Base-by-base conservation (phyloP, 2,329 filamentous ascomycete genomes). In the Dissoconium aciculare region DNA sequence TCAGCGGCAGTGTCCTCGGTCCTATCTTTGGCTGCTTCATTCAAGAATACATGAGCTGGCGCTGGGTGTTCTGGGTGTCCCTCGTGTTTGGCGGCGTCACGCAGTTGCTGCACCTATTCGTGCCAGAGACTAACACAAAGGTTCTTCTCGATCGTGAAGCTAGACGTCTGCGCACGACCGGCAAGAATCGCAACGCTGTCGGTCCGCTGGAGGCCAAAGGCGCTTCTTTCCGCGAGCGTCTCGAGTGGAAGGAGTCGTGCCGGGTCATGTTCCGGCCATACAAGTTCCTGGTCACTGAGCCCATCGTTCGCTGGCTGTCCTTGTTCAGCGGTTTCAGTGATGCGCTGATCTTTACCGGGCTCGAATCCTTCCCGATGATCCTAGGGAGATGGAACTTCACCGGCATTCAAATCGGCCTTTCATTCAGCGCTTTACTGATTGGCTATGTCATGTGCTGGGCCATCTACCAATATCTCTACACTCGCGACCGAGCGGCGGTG, bases 41-140 rank as follows among this genome's bases (percentile, higher is more conserved):
- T 31, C 40, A 42, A 23, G 27, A 39, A 11, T 47, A 46, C 39
- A 66, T 74, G 4, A 49, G 69, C 13, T 89, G 80, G 80, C 66
- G 68, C 41, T 84, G 77, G 77, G 71, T 66, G 32, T 84, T 87
- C 51, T 89, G 82, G 81, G 78, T 87, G 36, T 79, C 85, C 54
- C 67, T 87, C 39, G 83, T 85, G 42, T 73, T 87, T 31, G 80
- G 81, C 11, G 75, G 57, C 5, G 64, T 70, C 17, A 70, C 82
- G 3, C 79, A 85, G 48, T 11, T 69, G 4, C 46, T 79, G 4
- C 47, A 51, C 13, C 27, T 45, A 25, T 47, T 78, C 35, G 79
- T 87, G 2, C 80, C 80, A 1, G 82, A 89, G 54, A 89, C 82
- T 0, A 67, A 81, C 31, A 69, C 72, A 1, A 82, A 76, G 4